A percentile compares a stretch with the other conserved stretches of the same genome.
These are phyloP conservation scores for Sindora glabra DNA, from an alignment of 306 rosid genomes.

Conservation along the genomic window DNA sequence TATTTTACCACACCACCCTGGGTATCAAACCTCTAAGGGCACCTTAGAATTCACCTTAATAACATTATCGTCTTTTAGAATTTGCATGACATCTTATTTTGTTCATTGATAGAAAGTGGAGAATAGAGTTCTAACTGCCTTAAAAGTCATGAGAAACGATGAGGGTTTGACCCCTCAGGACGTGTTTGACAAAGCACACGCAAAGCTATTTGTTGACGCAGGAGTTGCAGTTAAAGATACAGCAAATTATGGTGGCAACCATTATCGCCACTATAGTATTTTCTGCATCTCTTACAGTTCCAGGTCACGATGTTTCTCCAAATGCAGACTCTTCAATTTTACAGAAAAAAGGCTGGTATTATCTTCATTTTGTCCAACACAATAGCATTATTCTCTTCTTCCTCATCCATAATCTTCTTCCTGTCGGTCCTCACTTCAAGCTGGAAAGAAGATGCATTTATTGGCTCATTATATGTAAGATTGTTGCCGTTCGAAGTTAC, in stretches of 20 bases:
- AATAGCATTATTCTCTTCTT: not conserved
- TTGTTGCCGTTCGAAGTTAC: not conserved
- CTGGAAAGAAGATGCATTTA: not conserved
- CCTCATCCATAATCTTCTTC: not conserved
- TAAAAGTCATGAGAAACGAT: not conserved
- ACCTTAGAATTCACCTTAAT: too few relatives aligned
- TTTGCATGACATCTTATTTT: not conserved
- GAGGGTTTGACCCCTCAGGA: not conserved
- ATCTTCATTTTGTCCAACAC: not conserved
- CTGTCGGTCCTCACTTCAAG: slow-evolving; percentile 1
- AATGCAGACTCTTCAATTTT: not conserved
- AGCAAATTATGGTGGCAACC: slow-evolving; percentile 6
- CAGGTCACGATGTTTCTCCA: not conserved
- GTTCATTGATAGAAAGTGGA: not conserved
- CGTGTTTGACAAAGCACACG: not conserved
- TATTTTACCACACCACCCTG: too few relatives aligned
- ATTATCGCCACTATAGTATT: not conserved
- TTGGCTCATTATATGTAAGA: not conserved
- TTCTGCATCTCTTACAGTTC: not conserved
- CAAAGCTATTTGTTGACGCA: not conserved
- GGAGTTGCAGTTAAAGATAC: not conserved
- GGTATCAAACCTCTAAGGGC: too few relatives aligned
- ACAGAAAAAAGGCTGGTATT: not conserved
- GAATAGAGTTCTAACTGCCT: not conserved
- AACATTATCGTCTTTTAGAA: not conserved